These are phyloP conservation scores for Diaporthe ilicicola DNA, from an alignment of 2,329 filamentous ascomycete genomes.

Conservation along the genomic window DNA sequence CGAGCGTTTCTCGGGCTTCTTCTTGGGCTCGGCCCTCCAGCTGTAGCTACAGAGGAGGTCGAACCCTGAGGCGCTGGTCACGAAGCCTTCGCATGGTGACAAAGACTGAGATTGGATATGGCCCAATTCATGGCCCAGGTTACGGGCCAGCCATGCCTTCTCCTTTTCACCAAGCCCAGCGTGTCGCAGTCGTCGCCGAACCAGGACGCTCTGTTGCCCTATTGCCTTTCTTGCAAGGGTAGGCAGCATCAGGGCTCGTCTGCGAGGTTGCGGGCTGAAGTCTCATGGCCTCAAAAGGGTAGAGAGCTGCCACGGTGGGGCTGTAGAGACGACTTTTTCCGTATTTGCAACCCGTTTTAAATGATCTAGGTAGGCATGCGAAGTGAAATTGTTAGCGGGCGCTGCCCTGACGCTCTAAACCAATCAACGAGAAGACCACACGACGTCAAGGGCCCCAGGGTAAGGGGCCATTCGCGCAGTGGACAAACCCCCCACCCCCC, in stretches of 20 bases:
- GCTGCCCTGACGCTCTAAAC: background rate
- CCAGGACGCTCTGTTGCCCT: background rate
- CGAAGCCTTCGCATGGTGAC: conserved; percentile 12
- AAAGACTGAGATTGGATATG: background rate
- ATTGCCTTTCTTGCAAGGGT: background rate
- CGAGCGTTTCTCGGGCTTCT: background rate
- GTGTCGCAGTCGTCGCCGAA: conserved; percentile 22
- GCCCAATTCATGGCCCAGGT: conserved; percentile 21
- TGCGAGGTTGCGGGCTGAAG: background rate
- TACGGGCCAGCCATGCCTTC: conserved; percentile 23
- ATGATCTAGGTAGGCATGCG: background rate
- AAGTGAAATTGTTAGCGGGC: background rate
- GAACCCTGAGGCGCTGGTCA: conserved; percentile 24
- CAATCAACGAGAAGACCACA: background rate
- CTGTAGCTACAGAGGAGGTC: conserved; percentile 31
- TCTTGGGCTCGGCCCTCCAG: conserved; percentile 15
- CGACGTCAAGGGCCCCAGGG: too few relatives aligned
- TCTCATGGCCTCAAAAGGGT: background rate
- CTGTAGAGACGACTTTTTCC: background rate
- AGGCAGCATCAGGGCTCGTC: conserved; percentile 11
- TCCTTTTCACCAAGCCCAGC: conserved; percentile 8
- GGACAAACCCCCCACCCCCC: background rate
- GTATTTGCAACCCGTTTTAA: background rate
- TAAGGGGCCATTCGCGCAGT: background rate
- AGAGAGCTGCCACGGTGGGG: background rate